Percentiles rank a stretch among this genome's conserved stretches.
Conservation (phyloP, 768 basidiomycete genomes). For the Xerocomellus chrysenteron region DNA sequence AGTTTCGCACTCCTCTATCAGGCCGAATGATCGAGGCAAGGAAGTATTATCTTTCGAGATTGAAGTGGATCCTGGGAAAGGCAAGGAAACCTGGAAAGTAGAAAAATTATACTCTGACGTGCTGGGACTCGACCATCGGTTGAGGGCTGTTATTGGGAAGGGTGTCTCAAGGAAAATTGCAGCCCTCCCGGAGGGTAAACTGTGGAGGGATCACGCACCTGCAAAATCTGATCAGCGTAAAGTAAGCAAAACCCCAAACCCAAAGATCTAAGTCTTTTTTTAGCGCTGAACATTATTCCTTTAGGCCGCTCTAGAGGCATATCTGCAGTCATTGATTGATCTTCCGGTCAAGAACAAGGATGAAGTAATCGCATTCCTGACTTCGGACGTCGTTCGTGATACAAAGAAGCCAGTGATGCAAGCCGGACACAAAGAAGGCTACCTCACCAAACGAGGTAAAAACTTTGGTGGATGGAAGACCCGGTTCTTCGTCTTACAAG, state of each 20-base stretch:
- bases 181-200: constrained; percentile 82
- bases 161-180: constrained; percentile 76
- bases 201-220: constrained; percentile 97
- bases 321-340: constrained; percentile 79
- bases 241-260: constrained; percentile 43
- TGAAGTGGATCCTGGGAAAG: constrained; percentile 64
- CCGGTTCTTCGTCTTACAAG: constrained; percentile 90
- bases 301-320: constrained; percentile 77
- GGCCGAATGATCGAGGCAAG: constrained; percentile 86
- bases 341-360: constrained; percentile 85
- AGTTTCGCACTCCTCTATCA: constrained; percentile 81
- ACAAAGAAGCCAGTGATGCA: constrained; percentile 75
- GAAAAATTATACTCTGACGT: constrained; percentile 96
- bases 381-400: constrained; percentile 81
- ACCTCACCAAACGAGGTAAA: constrained; percentile 93
- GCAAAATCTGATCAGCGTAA: constrained; percentile 96
- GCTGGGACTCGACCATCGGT: constrained; percentile 77
- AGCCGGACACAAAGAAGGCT: constrained; percentile 89
- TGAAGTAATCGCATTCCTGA: constrained; percentile 90
- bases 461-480: constrained; percentile 99
- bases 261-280: background rate
- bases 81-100: constrained; percentile 76
- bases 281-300: constrained; percentile 9
- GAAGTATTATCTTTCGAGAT: constrained; percentile 91
- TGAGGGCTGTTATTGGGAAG: constrained; percentile 58